A percentile compares a stretch with the other conserved stretches of the same genome.
These are phyloP conservation scores for Pholiota molesta DNA, from an alignment of 768 basidiomycete species.

Conservation along the genomic window DNA sequence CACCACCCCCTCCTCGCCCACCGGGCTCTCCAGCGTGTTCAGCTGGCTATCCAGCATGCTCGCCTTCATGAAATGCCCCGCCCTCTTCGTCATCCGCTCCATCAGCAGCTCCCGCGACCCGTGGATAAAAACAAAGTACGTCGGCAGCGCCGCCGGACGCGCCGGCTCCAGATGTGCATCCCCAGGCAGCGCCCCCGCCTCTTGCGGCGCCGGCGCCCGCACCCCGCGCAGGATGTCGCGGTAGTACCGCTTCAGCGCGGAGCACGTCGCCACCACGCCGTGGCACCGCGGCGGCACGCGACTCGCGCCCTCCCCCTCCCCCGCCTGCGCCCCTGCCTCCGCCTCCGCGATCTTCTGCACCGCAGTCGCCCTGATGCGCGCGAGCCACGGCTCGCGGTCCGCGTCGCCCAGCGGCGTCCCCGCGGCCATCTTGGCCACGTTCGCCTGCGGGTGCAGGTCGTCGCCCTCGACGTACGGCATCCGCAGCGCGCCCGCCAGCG, in stretches of 20 bases:
- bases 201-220: constrained; percentile 17
- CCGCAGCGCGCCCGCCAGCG: constrained; percentile 60
- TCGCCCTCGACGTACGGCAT: constrained; percentile 90
- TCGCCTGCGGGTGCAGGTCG: constrained; percentile 78
- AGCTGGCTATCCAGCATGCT: constrained; percentile 83
- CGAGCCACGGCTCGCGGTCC: constrained; percentile 89
- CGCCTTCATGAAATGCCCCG: constrained; percentile 85
- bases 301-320: neutral
- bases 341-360: constrained; percentile 41
- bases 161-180: constrained; percentile 31
- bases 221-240: constrained; percentile 79
- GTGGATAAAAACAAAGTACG: constrained; percentile 82
- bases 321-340: constrained; percentile 8
- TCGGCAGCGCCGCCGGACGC: constrained; percentile 42
- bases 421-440: constrained; percentile 85
- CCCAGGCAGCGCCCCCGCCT: constrained; percentile 25
- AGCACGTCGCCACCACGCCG: constrained; percentile 86
- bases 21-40: constrained; percentile 68
- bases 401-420: constrained; percentile 78
- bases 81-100: constrained; percentile 64
- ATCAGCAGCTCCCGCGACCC: constrained; percentile 57
- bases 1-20: constrained; percentile 69
- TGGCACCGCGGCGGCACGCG: constrained; percentile 10
- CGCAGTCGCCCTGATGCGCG: constrained; percentile 66
- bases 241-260: constrained; percentile 80